Conservation (phyloP, 2,329 filamentous ascomycete genomes). For the Fusarium sarcochroum region DNA sequence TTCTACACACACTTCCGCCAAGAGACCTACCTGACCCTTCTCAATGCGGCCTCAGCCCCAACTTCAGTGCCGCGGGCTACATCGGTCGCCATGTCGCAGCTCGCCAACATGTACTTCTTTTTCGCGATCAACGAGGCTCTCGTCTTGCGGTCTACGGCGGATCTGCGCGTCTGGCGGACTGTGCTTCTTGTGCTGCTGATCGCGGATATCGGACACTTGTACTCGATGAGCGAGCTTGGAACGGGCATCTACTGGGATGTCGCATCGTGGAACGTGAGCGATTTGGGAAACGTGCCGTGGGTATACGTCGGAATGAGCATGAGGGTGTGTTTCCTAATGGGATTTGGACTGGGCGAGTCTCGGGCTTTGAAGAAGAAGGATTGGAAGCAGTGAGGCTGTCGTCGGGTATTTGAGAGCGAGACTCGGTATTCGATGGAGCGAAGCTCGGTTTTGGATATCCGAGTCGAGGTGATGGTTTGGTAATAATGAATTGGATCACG, state of each 20-base stretch:
- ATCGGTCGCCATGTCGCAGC: conserved; percentile 78
- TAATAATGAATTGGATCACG: conserved; percentile 7
- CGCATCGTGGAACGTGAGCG: conserved; percentile 74
- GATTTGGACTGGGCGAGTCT: conserved; percentile 63
- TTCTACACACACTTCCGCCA: conserved; percentile 66
- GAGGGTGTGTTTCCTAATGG: conserved; percentile 71
- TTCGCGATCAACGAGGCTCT: conserved; percentile 84
- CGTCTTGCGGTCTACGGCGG: conserved; percentile 77
- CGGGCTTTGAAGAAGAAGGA: conserved; percentile 46
- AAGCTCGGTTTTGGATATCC: conserved; percentile 39
- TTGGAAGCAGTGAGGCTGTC: conserved; percentile 32
- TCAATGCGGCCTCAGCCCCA: conserved; percentile 65
- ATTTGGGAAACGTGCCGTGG: conserved; percentile 78
- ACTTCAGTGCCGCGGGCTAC: conserved; percentile 69
- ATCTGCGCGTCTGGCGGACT: conserved; percentile 78
- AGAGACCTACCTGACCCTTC: conserved; percentile 73
- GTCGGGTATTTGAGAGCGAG: conserved; percentile 9
- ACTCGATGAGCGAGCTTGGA: conserved; percentile 73
- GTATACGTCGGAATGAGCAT: conserved; percentile 76
- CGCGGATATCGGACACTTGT: conserved; percentile 83
- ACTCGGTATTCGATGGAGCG: conserved; percentile 12
- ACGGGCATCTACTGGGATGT: conserved; percentile 74
- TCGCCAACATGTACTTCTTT: conserved; percentile 83
- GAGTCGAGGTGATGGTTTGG: conserved; percentile 16
- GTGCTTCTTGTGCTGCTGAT: conserved; percentile 77